Base-by-base conservation (phyloP, 805 yeast species). In the Nematodospora valgi region DNA sequence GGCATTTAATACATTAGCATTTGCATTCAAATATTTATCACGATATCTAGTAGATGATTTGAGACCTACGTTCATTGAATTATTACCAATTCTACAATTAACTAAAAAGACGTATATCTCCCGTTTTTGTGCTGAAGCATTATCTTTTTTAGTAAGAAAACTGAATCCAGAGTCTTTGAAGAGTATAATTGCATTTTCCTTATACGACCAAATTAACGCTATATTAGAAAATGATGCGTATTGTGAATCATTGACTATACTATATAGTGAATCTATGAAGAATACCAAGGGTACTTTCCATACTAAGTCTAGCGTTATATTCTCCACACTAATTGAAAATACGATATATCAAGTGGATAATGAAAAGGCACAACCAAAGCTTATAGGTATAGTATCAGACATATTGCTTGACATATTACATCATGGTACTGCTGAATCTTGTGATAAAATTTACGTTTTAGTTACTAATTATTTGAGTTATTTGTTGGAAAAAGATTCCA, bases 81-180 rank as follows among this genome's bases (percentile, higher is more conserved):
- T 88, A 9, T 58, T 77, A 22, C 89, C 94, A 0, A 57, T 87
- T 15, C 62, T 91, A 36, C 74, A 75, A 23, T 59, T 78, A 34
- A 58, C 58, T 4, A 69, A 70, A 37, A 82, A 80, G 46, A 76
- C 76, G 18, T 78, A 82, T 44, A 70, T 89, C 23, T 70, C 86
- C 1, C 71, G 94, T 42, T 93, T 91, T 49, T 80, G 95, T 14
- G 88, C 96, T 0, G 97, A 91, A 57, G 93, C 96, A 0, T 57
- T 91, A 30, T 85, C 97, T 0, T 93, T 84, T 48, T 64, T 91
- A 38, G 64, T 91, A 7, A 76, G 93, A 52, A 86, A 86, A 55
- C 70, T 85, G 42, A 67, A 69, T 16, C 54, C 66, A 0, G 68
- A 68, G 1, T 60, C 72, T 5, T 59, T 88, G 31, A 48, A 53